Percentiles rank a stretch among this genome's conserved stretches.
phyloP scores from a whole-genome alignment of 345 rosid genomes.

The Kandelia obovata region DNA sequence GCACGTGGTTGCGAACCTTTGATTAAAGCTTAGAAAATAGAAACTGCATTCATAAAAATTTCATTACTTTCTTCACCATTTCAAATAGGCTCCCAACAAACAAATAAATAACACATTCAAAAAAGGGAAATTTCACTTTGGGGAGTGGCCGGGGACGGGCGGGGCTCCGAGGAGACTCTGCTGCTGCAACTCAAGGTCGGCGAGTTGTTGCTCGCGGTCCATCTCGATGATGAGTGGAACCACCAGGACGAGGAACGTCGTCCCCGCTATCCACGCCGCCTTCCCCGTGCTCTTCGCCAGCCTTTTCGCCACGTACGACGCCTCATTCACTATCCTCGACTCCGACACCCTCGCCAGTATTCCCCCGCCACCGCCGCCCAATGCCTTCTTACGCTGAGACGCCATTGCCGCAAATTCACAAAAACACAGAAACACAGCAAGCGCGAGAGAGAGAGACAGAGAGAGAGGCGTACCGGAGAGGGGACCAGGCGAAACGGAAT shows the following conservation, averaged over 20 bases:
- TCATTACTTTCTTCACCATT: too few relatives aligned
- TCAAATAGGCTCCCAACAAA: too few relatives aligned
- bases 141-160: not conserved
- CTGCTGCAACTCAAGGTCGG: constrained; percentile 62
- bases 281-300: constrained; percentile 45
- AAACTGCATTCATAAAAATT: too few relatives aligned
- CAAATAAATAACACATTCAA: too few relatives aligned
- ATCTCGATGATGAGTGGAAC: constrained; percentile 63
- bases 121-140: too few relatives aligned
- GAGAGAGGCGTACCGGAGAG: not conserved
- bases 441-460: not conserved
- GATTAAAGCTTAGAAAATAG: too few relatives aligned
- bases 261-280: constrained; percentile 34
- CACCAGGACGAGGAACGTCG: constrained; percentile 51
- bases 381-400: constrained; percentile 21
- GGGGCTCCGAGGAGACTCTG: constrained; percentile 63
- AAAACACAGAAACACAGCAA: too few relatives aligned
- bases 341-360: constrained; percentile 23
- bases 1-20: too few relatives aligned
- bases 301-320: constrained; percentile 27
- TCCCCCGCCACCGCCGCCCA: constrained; percentile 8
- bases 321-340: constrained; percentile 20
- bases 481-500: not conserved
- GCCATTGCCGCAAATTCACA: constrained; percentile 12
- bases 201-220: constrained; percentile 65